Percentiles rank a stretch among this genome's conserved stretches.
Evolutionary conservation across 148 eudicot genomes (phyloP).

Genomic region (Drosera capensis): DNA sequence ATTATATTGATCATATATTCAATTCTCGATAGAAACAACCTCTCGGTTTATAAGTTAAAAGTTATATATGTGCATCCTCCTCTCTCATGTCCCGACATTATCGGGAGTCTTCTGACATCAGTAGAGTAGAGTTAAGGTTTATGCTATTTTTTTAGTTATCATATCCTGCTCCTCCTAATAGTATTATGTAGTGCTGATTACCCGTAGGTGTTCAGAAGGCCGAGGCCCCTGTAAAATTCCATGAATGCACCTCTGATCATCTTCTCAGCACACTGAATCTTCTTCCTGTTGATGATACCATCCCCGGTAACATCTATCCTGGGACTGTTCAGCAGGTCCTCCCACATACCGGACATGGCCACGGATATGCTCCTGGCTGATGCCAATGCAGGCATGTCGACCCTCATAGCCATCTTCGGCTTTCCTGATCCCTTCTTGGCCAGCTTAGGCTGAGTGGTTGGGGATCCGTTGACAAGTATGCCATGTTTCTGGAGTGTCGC

Average conservation of each 20-base stretch:
- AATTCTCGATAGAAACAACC: too few relatives aligned
- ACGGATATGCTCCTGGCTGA: slow-evolving; percentile 59
- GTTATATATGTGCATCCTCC: too few relatives aligned
- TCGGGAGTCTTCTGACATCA: too few relatives aligned
- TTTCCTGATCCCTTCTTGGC: slow-evolving; percentile 54
- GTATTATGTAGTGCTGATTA: slow-evolving; percentile 1
- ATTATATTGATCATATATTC: too few relatives aligned
- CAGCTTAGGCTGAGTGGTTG: slow-evolving; percentile 9
- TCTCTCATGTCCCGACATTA: too few relatives aligned
- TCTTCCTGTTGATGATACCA: slow-evolving; percentile 43
- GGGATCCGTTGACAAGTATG: slow-evolving; percentile 32
- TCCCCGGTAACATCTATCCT: slow-evolving; percentile 49
- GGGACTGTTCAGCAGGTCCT: slow-evolving; percentile 59
- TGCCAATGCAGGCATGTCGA: slow-evolving; percentile 58
- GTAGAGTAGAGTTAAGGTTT: too few relatives aligned
- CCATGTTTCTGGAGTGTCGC: slow-evolving; percentile 70
- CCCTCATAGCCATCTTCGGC: slow-evolving; percentile 52
- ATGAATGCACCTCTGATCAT: slow-evolving; percentile 89
- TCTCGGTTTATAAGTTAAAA: too few relatives aligned
- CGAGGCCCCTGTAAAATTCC: slow-evolving; percentile 85
- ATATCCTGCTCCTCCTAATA: background rate
- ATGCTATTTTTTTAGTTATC: too few relatives aligned
- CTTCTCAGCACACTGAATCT: slow-evolving; percentile 81
- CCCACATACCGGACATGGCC: slow-evolving; percentile 65
- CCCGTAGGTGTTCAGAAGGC: slow-evolving; percentile 82